Base-by-base conservation (phyloP, 257 asterid species). In the Capsicum rhomboideum region DNA sequence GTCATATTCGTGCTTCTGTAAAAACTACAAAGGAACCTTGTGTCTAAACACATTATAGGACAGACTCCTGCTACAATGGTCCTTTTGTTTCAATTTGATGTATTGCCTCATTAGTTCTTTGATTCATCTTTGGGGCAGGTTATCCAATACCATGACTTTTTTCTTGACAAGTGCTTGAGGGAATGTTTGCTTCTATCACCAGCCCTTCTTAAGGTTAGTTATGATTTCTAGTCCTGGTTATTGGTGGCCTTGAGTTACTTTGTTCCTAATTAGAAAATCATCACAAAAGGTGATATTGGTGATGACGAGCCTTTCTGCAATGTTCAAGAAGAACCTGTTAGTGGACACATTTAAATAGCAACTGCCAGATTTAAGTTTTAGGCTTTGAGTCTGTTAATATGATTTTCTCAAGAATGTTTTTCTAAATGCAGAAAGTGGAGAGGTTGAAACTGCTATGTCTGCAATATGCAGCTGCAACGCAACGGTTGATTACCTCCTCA, bases 101-200 rank as follows among this genome's bases (percentile, higher is more conserved):
- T 44, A 17, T 72, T 72, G 31, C 26, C 61, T 75, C 61, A 75
- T 75, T 49, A 31, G 8, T 75, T 26, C 17, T 26, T 75, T 26
- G 42, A 49, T 50, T 82, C n/a, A 23, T 40, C 64, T 81, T 49
- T 50, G 83, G 84, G 85, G 85, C 94, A 96, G 99, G 98, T 96
- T 86, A 92, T 96, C 84, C 96, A 93, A 77, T 90, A 91, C 91
- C 99, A 96, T 82, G 97, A 93, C 83, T 94, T 94, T 88, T 96
- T 94, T 82, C 99, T 96, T 50, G 98, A 93, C 72, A 92, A 94
- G 91, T 96, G 99, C 86, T 88, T 93, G 90, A 90, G 97, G 89
- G 98, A 96, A 88, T 96, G 98, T 79, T 88, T 96, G 91, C 98
- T 96, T 83, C 96, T 93, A 83, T 96, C 98, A 13, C 98, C 98